Percentiles rank a stretch among this genome's conserved stretches.
Conservation (phyloP, 192 early-diverging fungal genomes). For the Fimicolochytrium jonesii region DNA sequence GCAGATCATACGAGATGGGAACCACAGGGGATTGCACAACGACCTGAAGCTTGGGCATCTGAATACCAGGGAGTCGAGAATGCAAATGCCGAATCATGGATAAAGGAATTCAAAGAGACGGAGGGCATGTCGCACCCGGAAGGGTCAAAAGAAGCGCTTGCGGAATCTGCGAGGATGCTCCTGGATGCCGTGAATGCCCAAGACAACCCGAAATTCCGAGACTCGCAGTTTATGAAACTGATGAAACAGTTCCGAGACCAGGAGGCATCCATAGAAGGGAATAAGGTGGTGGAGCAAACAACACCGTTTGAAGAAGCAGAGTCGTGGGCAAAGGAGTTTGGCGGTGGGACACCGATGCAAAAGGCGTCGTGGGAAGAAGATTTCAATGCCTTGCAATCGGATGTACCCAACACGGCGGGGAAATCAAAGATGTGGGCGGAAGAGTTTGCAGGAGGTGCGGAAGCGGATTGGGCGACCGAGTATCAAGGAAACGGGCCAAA, state of each 20-base stretch:
- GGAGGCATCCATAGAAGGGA: slow-evolving; percentile 81
- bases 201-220: slow-evolving; percentile 88
- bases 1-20: slow-evolving; percentile 42
- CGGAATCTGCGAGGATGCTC: slow-evolving; percentile 76
- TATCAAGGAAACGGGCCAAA: slow-evolving; percentile 12
- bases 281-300: slow-evolving; percentile 74
- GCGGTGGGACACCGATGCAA: slow-evolving; percentile 6
- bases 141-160: slow-evolving; percentile 61
- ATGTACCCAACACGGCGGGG: slow-evolving; percentile 48
- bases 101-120: slow-evolving; percentile 44
- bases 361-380: slow-evolving; percentile 59
- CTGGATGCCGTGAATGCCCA: slow-evolving; percentile 69
- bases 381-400: slow-evolving; percentile 47
- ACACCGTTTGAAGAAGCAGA: slow-evolving; percentile 36
- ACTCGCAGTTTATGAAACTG: slow-evolving; percentile 86
- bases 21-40: too few relatives aligned
- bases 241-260: slow-evolving; percentile 90
- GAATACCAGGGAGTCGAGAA: slow-evolving; percentile 56
- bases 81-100: slow-evolving; percentile 35
- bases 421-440: slow-evolving; percentile 36
- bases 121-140: slow-evolving; percentile 27
- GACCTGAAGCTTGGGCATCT: slow-evolving; percentile 47
- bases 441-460: slow-evolving; percentile 23
- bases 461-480: slow-evolving; percentile 27
- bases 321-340: slow-evolving; percentile 38